These are phyloP conservation scores for Sclerospora graminicola DNA, from an alignment of 352 stramenopile species.

Conservation along the genomic window DNA sequence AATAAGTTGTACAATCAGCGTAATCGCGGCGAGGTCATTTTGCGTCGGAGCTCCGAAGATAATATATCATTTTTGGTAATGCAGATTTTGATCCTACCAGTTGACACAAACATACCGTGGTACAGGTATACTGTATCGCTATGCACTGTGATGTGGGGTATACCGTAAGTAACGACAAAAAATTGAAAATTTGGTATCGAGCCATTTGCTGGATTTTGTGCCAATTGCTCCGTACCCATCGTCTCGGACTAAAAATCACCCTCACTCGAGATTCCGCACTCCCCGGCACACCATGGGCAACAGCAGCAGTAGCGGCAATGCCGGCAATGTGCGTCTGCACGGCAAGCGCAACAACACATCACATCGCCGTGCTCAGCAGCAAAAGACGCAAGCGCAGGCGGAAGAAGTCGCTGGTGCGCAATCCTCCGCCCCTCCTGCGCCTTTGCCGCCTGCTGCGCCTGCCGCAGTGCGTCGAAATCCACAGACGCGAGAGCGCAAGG, in stretches of 20 bases:
- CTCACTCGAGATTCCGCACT: constrained; percentile 17
- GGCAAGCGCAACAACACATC: constrained; percentile 35
- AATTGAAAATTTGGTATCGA: too few species aligned
- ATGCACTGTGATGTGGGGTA: too few species aligned
- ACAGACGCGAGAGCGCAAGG: constrained; percentile 44
- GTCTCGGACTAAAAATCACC: background rate
- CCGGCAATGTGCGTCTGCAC: constrained; percentile 24
- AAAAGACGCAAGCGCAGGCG: constrained; percentile 14
- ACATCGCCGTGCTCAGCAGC: constrained; percentile 29
- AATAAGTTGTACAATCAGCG: too few species aligned
- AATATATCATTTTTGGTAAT: too few species aligned
- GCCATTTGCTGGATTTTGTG: background rate
- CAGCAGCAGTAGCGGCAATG: constrained; percentile 30
- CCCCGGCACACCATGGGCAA: constrained; percentile 53
- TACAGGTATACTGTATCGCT: too few species aligned
- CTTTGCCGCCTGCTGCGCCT: constrained; percentile 18
- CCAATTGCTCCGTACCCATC: background rate
- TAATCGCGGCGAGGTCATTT: too few species aligned
- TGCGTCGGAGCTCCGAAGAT: too few species aligned
- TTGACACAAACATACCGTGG: too few species aligned
- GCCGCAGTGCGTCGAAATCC: constrained; percentile 25
- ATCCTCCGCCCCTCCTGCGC: constrained; percentile 3
- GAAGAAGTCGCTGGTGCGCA: constrained; percentile 9
- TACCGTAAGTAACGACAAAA: too few species aligned
- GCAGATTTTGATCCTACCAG: too few species aligned